Evolutionary conservation across 495 filamentous ascomycete species (phyloP).

Genomic region (Xylaria venustula): DNA sequence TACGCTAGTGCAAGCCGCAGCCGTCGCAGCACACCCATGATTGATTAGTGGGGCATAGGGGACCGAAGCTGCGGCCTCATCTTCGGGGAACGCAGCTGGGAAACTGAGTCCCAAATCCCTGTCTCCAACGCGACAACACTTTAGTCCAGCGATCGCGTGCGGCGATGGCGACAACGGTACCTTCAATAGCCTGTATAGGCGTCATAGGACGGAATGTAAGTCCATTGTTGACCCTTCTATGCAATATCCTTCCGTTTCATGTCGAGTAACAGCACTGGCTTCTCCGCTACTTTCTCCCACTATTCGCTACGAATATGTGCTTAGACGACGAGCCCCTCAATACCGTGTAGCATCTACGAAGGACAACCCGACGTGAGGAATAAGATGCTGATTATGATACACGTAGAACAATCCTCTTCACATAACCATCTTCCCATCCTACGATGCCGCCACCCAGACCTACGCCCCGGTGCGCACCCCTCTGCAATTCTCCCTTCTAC

Average conservation of each 20-base stretch:
- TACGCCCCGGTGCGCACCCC: constrained; percentile 53
- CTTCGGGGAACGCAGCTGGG: not conserved
- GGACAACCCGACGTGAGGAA: not conserved
- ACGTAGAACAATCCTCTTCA: constrained; percentile 92
- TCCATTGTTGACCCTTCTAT: not conserved
- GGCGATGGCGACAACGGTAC: constrained; percentile 50
- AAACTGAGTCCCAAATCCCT: not conserved
- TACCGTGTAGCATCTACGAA: not conserved
- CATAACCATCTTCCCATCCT: constrained; percentile 81
- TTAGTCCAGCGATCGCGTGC: constrained; percentile 1
- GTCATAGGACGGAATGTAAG: constrained; percentile 87
- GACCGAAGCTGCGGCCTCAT: not conserved
- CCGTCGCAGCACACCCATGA: no score
- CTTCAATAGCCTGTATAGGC: constrained; percentile 86
- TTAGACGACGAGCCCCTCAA: not conserved
- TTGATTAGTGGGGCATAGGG: not conserved
- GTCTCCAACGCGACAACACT: not conserved
- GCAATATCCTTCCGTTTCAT: not conserved
- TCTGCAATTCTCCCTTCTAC: constrained; percentile 87
- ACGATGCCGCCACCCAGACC: constrained; percentile 43
- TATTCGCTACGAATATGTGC: no score
- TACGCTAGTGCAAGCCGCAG: no score
- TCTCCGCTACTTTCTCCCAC: not conserved
- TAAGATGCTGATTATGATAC: not conserved
- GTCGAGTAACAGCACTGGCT: no score